Base-by-base conservation (phyloP, 2,329 filamentous ascomycete species). In the Sporothrix mexicana region DNA sequence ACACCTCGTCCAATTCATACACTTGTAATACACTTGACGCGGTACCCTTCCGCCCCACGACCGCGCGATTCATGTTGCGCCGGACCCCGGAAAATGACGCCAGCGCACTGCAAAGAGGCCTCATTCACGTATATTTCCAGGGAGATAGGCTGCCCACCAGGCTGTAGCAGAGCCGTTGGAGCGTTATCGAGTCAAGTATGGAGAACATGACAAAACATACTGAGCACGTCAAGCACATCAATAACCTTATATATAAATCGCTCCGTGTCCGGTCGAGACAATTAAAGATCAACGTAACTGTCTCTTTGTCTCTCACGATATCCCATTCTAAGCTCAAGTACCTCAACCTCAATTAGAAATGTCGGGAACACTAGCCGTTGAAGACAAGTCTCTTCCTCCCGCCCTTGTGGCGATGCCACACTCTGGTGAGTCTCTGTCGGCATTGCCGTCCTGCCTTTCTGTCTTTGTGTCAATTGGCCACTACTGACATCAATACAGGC, bases 301-400 rank as follows among this genome's bases (percentile, higher is more conserved):
- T 20, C 57, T n/a, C n/a, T 13, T 25, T 4, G 53, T 12, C 25
- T 6, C 9, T 62, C 59, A 43, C 15, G 36, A 45, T 45, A 45
- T 36, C 30, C 59, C 43, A 20, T 10, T n/a, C 7, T 17, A 36
- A 36, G 7, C n/a, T 45, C 30, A 6, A 13, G 25, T 5, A 23
- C 25, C 47, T 23, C 36, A 57, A 43, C 30, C 30, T 36, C 30
- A 36, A 7, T 36, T 36, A 17, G 8, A 30, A 13, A 55, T n/a
- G 36, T 23, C n/a, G 17, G 15, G 6, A 43, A 64, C 30, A 47
- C 57, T 71, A 17, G 68, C 53, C 41, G 53, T 61, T 4, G 68
- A 70, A 36, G 68, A 70, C 53, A 23, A 45, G 51, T 17, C 36
- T n/a, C 55, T 70, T 41, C 67, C 67, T n/a, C 25, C 59, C 8